Evolutionary conservation across 2,329 filamentous ascomycete genomes (phyloP), one percentile per base, ranked within the genome.

Genomic region (Claviceps pazoutovae): DNA sequence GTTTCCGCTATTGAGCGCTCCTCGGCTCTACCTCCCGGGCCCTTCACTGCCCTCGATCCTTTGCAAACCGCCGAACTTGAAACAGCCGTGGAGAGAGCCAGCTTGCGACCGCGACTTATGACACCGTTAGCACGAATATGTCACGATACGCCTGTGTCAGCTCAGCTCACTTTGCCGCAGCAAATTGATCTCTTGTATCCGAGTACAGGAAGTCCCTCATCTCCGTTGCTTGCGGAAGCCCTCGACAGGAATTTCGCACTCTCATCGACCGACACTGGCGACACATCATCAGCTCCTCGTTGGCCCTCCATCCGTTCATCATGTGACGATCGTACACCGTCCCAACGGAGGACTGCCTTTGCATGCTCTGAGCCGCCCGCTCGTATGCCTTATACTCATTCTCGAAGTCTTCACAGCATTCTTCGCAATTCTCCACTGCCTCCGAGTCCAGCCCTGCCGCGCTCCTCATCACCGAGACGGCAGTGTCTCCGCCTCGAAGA

Each of bases 341-440:
- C 50, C 45, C 57, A 55, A 21, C 55, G 55, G n/a, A 26, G 43
- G 36, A 13, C n/a, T 2, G 17, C 47, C 3, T 38, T 23, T 17
- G 43, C 46, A 19, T 38, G 21, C 8, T 13, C 49, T 9, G 16
- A 21, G 14, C 17, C 34, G 13, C 21, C 19, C 36, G 8, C 41
- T 13, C 48, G 48, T 11, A 53, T 52, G 16, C 80, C 80, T 2
- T 83, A 84, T 58, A 75, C 69, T 1, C 79, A 79, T 55, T 75
- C 80, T 37, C 73, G 73, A 52, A 69, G 71, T 43, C 72, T 83
- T 9, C 80, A 77, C 61, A 82, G 79, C 64, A 84, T 84, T 58
- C 72, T 84, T 21, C 76, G 80, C 50, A 84, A 84, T 68, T 84
- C 80, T 4, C 80, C 80, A 17, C 69, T 83, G 6, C 78, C 79